Percentiles rank a stretch among this genome's conserved stretches.
Conservation (phyloP, 495 filamentous ascomycete species). For the Cercophora newfieldiana region DNA sequence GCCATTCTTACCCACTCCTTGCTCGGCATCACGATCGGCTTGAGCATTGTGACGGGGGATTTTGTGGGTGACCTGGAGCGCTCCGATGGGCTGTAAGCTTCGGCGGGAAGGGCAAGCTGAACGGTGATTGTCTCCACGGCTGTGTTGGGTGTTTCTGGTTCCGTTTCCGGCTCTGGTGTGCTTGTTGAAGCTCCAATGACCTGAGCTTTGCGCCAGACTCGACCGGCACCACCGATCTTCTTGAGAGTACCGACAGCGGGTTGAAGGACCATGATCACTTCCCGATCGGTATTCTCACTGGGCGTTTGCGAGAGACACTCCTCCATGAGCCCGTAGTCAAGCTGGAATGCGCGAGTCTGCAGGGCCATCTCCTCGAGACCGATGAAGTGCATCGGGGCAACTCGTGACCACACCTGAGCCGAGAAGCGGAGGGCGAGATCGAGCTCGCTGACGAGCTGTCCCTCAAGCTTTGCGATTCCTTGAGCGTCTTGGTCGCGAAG, state of each 20-base stretch:
- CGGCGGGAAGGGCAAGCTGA: too few relatives aligned
- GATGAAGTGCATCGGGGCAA: not conserved
- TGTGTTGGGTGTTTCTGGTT: too few relatives aligned
- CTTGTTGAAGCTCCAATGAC: not conserved
- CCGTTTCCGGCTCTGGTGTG: not conserved
- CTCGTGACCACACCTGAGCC: constrained; percentile 16
- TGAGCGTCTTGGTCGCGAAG: constrained; percentile 23
- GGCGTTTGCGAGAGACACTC: not conserved
- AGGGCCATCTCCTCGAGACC: not conserved
- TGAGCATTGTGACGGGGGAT: too few relatives aligned
- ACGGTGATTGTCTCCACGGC: too few relatives aligned
- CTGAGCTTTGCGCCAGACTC: constrained; percentile 10
- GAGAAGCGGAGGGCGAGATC: constrained; percentile 24
- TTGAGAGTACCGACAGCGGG: not conserved
- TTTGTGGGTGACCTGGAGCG: too few relatives aligned
- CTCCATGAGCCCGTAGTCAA: not conserved
- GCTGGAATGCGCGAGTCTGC: not conserved
- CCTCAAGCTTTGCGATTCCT: constrained; percentile 23
- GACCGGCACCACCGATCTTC: not conserved
- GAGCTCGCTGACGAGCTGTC: constrained; percentile 14
- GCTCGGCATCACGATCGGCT: too few relatives aligned
- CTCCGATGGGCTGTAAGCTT: too few relatives aligned
- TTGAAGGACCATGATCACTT: constrained; percentile 8
- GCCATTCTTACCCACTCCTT: too few relatives aligned
- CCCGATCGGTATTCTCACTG: not conserved